Percentiles rank a stretch among this genome's conserved stretches.
phyloP scores from a whole-genome alignment of 192 early-diverging fungal species.

The Diversispora epigaea region DNA sequence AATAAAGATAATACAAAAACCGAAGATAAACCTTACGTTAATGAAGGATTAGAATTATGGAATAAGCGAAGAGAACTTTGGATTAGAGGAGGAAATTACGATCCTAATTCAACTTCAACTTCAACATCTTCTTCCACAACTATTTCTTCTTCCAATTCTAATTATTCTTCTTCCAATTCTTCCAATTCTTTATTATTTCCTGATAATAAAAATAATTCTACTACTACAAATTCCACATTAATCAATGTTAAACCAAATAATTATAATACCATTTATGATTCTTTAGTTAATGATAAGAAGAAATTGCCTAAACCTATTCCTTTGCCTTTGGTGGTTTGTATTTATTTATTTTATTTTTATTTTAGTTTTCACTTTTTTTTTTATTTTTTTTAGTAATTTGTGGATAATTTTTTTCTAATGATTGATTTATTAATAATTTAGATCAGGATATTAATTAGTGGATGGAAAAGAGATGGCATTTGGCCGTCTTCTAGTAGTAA shows the following conservation, averaged over 20 bases:
- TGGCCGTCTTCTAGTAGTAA: conserved; percentile 32
- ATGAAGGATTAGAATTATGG: conserved; percentile 49
- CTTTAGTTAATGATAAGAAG: conserved; percentile 44
- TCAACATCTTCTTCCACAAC: neutral
- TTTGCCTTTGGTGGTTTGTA: conserved; percentile 46
- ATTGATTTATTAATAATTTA: conserved; percentile 18
- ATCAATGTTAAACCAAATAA: conserved; percentile 36
- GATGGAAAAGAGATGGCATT: conserved; percentile 57
- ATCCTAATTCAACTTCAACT: neutral
- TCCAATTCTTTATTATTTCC: neutral
- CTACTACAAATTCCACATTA: neutral
- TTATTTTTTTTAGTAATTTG: neutral
- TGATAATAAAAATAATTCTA: conserved; percentile 37
- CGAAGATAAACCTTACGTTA: neutral
- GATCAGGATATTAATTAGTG: conserved; percentile 53
- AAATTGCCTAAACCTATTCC: conserved; percentile 50
- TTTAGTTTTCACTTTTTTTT: conserved; percentile 16
- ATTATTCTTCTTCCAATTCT: conserved; percentile 4
- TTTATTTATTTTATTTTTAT: conserved; percentile 12
- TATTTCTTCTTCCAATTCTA: neutral
- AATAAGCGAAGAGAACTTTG: conserved; percentile 47
- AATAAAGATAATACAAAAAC: too few relatives aligned
- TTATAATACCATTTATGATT: conserved; percentile 47
- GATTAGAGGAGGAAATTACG: conserved; percentile 34
- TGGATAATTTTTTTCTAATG: neutral